Base-by-base conservation (phyloP, 345 rosid species). In the Nephelium lappaceum region DNA sequence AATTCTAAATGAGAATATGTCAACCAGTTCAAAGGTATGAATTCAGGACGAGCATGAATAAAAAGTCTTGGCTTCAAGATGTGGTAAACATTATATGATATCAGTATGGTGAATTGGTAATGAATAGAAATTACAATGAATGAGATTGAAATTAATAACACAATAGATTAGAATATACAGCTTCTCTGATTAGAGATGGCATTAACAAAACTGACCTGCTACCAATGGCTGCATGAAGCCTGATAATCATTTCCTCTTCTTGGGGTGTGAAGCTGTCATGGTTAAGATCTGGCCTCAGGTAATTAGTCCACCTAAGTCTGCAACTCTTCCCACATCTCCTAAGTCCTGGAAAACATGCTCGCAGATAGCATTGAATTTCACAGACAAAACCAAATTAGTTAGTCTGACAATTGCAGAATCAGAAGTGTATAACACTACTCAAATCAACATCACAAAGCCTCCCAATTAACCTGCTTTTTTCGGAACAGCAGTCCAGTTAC, bases 181-280 rank as follows among this genome's bases (percentile, higher is more conserved):
- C 36, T 31, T 31, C 36, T 31, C 36, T 31, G 36, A 1, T 1
- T 31, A 31, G 36, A 31, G 36, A 31, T 31, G 36, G 36, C 36
- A 31, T 31, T 31, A 1, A 83, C 71, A 12, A 3, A 42, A 64
- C 76, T 15, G 36, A 93, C 97, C 99, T 89, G 92, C 98, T 93
- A 14, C 98, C 99, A 21, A 93, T 90, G 47, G 98, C 93, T 9
- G 95, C 92, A 72, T 96, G 99, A 81, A 96, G 95, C 87, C 85
- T 87, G 64, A 96, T 83, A 73, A 96, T 89, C 68, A 93, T 78
- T 63, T 96, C 97, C 83, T 94, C 99, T 85, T 96, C 99, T 75
- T 93, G 91, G 24, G 87, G 81, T 41, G 97, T 88, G 87, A 96
- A 92, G 84, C 76, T 85, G 71, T 89, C 94, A 49, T 88, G 90